Base-by-base conservation (phyloP, 805 yeast species). In the Kodamaea leandrae region DNA sequence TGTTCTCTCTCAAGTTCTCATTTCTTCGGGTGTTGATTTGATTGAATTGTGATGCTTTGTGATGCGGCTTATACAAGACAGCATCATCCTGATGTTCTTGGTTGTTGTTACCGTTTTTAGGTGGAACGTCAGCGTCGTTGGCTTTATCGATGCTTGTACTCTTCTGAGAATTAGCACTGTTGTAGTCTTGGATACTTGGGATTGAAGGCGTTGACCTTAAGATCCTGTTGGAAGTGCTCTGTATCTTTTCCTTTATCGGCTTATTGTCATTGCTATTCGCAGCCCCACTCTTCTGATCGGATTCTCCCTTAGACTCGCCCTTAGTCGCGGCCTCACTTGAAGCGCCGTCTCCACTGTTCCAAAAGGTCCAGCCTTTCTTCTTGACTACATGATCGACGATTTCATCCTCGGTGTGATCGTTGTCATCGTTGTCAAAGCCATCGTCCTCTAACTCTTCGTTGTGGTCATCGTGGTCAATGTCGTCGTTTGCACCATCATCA, bases 21-120 rank as follows among this genome's bases (percentile, higher is more conserved):
- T 68, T 69, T 44, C 64, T 67, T 50, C 68, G 75, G 6, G 73
- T 69, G 47, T 69, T 66, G 45, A 69, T 67, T 43, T 66, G 60
- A 42, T 53, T 58, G 54, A 69, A 69, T 42, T 69, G 68, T 23
- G 58, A 51, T 5, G 72, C 57, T 37, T 66, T 60, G 37, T 62
- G 60, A 42, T 69, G 75, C 4, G 74, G 69, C 44, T 67, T 68
- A 50, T 68, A 69, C 42, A 69, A 57, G 3, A 69, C 74, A 0
- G 75, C 75, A 46, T 69, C 75, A 37, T 68, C 72, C 7, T 36
- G 43, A 19, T 23, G 37, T 30, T 36, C 40, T 15, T 20, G 18
- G n/a, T 38, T 42, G 16, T 41, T 44, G 6, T 39, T 27, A n/a
- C 40, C 45, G 6, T 41, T 28, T 13, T 32, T 19, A 8, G 19